phyloP scores from a whole-genome alignment of 805 yeast species.

The Limtongia smithiae region DNA sequence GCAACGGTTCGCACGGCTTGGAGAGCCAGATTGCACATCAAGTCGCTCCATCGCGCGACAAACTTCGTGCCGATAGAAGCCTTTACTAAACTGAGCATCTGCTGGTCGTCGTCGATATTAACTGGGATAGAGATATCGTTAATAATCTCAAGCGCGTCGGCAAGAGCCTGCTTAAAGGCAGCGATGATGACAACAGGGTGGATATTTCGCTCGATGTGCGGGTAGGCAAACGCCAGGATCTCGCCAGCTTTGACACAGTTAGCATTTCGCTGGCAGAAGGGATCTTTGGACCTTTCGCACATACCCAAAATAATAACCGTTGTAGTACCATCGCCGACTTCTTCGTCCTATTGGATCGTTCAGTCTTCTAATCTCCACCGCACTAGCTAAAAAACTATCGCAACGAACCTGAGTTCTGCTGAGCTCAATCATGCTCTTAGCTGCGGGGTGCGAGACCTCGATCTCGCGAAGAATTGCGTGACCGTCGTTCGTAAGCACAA shows the following conservation, averaged over 20 bases:
- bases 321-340: slow-evolving; percentile 98
- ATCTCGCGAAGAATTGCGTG: slow-evolving; percentile 97
- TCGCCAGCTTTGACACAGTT: slow-evolving; percentile 68
- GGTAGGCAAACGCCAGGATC: slow-evolving; percentile 90
- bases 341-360: slow-evolving; percentile 71
- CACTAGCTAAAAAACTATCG: no score
- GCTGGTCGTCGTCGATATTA: slow-evolving; percentile 76
- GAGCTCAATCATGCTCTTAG: slow-evolving; percentile 95
- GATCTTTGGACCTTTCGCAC: background rate
- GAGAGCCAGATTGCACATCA: slow-evolving; percentile 85
- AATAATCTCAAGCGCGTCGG: slow-evolving; percentile 85
- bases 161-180: slow-evolving; percentile 85
- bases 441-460: slow-evolving; percentile 95
- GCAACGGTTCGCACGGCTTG: slow-evolving; percentile 83
- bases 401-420: slow-evolving; percentile 60
- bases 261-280: background rate
- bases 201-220: slow-evolving; percentile 84
- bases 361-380: background rate
- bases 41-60: slow-evolving; percentile 81
- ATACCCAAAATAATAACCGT: slow-evolving; percentile 75
- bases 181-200: slow-evolving; percentile 96
- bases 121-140: slow-evolving; percentile 79
- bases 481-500: slow-evolving; percentile 95
- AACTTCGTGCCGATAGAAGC: slow-evolving; percentile 97
- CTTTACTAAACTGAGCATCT: slow-evolving; percentile 78